Percentiles rank a stretch among this genome's conserved stretches.
These are phyloP conservation scores for Adiantum capillusveneris DNA, from an alignment of 75 land plant genomes.

Conservation along the genomic window DNA sequence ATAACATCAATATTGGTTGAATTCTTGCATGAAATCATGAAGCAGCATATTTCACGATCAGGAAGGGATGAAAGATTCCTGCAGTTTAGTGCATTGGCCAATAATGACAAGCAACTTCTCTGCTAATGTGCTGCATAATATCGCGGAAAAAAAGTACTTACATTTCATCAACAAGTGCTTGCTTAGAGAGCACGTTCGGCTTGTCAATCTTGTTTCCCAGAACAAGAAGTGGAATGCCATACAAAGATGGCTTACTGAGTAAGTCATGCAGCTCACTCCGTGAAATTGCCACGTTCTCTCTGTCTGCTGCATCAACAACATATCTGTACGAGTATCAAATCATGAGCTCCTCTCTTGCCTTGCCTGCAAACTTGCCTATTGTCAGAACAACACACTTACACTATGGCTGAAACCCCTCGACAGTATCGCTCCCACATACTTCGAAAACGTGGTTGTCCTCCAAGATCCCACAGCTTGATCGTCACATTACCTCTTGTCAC, in stretches of 20 bases:
- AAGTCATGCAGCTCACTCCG: slow-evolving; percentile 78
- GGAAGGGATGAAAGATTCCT: slow-evolving; percentile 49
- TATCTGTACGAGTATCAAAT: slow-evolving; percentile 44
- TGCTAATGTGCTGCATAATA: not conserved
- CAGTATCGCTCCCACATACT: slow-evolving; percentile 99
- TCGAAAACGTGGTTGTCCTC: slow-evolving; percentile 94
- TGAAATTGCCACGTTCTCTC: slow-evolving; percentile 70
- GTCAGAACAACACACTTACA: slow-evolving; percentile 38
- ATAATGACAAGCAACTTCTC: not conserved
- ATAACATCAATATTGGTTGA: slow-evolving; percentile 79
- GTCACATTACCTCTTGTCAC: slow-evolving; percentile 97
- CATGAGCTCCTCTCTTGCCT: no score
- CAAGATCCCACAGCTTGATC: slow-evolving; percentile 96
- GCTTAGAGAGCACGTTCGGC: slow-evolving; percentile 77
- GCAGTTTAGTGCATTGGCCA: slow-evolving; percentile 9
- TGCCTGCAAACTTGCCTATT: no score
- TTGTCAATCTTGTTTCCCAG: slow-evolving; percentile 94
- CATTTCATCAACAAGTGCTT: slow-evolving; percentile 82
- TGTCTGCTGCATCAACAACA: slow-evolving; percentile 93
- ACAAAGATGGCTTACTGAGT: slow-evolving; percentile 65
- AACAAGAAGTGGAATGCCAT: slow-evolving; percentile 75
- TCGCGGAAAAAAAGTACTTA: slow-evolving; percentile 24
- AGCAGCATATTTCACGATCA: slow-evolving; percentile 86
- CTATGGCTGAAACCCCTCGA: slow-evolving; percentile 92
- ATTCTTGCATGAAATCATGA: slow-evolving; percentile 87